Base-by-base conservation (phyloP, 805 yeast species). In the Starmera dryadoides region DNA sequence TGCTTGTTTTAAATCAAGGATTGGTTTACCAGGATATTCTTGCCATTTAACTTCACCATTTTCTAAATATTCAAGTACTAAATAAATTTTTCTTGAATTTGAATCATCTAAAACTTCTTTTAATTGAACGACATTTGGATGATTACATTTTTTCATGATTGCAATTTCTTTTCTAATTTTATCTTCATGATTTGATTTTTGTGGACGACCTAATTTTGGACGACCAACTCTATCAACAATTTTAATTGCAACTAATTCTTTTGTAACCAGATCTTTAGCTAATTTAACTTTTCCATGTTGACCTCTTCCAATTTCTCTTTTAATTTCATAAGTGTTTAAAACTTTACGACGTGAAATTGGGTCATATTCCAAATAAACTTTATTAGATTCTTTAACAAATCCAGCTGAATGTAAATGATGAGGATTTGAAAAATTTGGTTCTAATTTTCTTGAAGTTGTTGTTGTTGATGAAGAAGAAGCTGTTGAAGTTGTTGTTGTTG, bases 201-300 rank as follows among this genome's bases (percentile, higher is more conserved):
- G 53, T 59, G 72, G 46, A 53, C 72, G 58, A 22, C 79, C 82
- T 5, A 75, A 56, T 12, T 69, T 65, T 4, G 77, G 79, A 35
- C 75, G 66, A 2, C 74, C 77, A 37, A 77, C 77, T 39, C 97
- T 71, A 61, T 86, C 89, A 33, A 93, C 87, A 37, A 93, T 86
- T 58, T 93, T 93, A 40, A 93, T 88, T 4, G 98, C 98, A n/a
- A 87, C 95, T 25, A 77, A 65, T 47, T 73, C 79, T 34, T 73
- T 68, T 6, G 69, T 60, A n/a, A 73, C 68, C 39, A 81, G 60
- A 56, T 89, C 91, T 43, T 75, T 75, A 0, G 95, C 98, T 16
- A 93, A 69, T 58, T 93, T 93, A 33, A 93, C 98, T 59, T 87
- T 91, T n/a, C 98, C 98, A 62, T 91, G 98, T 59, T 89, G 96